These are phyloP conservation scores for Globisporangium perplexum DNA, from an alignment of 352 stramenopile species.

Conservation along the genomic window DNA sequence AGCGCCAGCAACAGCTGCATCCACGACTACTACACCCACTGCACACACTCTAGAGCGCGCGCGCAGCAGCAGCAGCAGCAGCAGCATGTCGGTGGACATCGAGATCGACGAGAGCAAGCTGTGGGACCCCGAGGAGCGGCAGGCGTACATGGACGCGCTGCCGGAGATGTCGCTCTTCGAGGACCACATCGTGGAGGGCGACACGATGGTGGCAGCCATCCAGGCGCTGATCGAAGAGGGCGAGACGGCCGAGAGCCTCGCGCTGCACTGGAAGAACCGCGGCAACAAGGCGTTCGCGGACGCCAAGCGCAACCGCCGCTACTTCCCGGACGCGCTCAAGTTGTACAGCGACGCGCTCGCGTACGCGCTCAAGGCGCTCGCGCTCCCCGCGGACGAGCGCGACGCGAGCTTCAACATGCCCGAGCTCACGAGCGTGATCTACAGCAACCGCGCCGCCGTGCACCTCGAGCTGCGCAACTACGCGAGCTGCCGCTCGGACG, in stretches of 20 bases:
- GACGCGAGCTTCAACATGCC: constrained; percentile 62
- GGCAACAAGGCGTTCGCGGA: constrained; percentile 83
- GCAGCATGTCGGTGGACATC: constrained; percentile 46
- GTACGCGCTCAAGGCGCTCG: constrained; percentile 75
- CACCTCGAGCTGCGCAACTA: constrained; percentile 87
- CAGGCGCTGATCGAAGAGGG: constrained; percentile 84
- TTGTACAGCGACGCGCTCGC: constrained; percentile 76
- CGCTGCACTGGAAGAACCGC: constrained; percentile 86
- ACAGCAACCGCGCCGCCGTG: constrained; percentile 76
- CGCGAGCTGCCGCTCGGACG: constrained; percentile 74
- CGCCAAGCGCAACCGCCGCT: constrained; percentile 62
- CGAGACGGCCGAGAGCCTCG: constrained; percentile 81
- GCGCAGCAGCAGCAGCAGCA: not conserved
- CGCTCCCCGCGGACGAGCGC: constrained; percentile 49
- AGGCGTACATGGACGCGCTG: constrained; percentile 82
- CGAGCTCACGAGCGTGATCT: constrained; percentile 68
- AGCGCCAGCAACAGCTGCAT: too few relatives aligned
- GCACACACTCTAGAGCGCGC: not conserved
- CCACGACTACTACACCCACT: not conserved
- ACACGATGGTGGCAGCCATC: constrained; percentile 84
- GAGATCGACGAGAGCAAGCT: constrained; percentile 86
- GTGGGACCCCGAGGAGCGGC: constrained; percentile 68
- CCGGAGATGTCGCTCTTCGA: constrained; percentile 88
- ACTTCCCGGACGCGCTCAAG: constrained; percentile 73
- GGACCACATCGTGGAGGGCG: constrained; percentile 81